phyloP scores from a whole-genome alignment of 192 early-diverging fungal species.

The Helicostylum pulchrum region DNA sequence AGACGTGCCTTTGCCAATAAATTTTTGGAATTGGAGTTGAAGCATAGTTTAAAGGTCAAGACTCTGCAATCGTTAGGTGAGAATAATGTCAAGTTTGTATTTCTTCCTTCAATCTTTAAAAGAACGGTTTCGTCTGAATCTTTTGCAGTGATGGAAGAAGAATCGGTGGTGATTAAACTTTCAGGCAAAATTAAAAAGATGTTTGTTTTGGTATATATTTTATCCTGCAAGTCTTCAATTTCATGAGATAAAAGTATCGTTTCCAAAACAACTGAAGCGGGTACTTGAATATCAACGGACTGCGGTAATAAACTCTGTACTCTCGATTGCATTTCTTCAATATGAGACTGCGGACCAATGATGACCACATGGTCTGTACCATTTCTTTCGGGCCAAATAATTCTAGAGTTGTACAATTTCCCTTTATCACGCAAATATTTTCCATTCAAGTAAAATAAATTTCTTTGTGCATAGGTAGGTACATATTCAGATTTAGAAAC shows the following conservation, averaged over 20 bases:
- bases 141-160: too few relatives aligned
- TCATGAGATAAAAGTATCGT: background rate
- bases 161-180: background rate
- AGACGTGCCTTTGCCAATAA: background rate
- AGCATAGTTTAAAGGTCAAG: background rate
- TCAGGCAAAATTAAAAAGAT: constrained; percentile 9
- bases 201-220: background rate
- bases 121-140: background rate
- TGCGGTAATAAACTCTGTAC: constrained; percentile 6
- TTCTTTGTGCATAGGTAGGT: constrained; percentile 36
- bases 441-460: constrained; percentile 20
- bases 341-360: constrained; percentile 50
- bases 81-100: background rate
- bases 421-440: constrained; percentile 45
- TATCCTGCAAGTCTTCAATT: constrained; percentile 10
- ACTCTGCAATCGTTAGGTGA: constrained; percentile 4
- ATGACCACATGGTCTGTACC: constrained; percentile 57
- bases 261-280: constrained; percentile 5
- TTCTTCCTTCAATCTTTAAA: background rate
- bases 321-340: constrained; percentile 44
- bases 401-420: constrained; percentile 44
- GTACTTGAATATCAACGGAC: constrained; percentile 8
- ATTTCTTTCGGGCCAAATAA: constrained; percentile 59
- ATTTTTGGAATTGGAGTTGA: constrained; percentile 8
- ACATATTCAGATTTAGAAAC: constrained; percentile 30